Conservation (phyloP, 2,329 filamentous ascomycete genomes). For the Tricladium varicosporioides region DNA sequence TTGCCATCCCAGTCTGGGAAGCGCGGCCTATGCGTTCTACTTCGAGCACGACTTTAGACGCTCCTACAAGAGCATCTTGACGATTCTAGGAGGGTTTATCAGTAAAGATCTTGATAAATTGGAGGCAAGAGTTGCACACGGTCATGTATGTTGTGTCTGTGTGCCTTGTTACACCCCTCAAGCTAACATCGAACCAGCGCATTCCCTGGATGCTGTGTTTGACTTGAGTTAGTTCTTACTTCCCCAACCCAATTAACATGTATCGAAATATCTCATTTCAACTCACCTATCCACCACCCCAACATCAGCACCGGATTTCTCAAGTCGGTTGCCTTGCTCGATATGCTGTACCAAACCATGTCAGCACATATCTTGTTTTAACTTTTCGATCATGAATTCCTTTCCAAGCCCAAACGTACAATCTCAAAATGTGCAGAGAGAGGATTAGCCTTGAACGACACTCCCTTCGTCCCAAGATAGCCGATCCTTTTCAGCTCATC, state of each 20-base stretch:
- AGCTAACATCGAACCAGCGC: slow-evolving; percentile 66
- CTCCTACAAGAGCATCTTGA: slow-evolving; percentile 63
- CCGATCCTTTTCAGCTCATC: slow-evolving; percentile 66
- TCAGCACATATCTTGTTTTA: too few species aligned
- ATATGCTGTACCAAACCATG: slow-evolving; percentile 52
- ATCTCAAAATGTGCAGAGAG: slow-evolving; percentile 77
- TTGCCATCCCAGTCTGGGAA: slow-evolving; percentile 55
- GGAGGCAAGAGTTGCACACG: too few species aligned
- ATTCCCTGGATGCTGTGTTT: slow-evolving; percentile 60
- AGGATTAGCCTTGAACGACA: slow-evolving; percentile 55
- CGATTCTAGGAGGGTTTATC: slow-evolving; percentile 41
- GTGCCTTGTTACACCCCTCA: slow-evolving; percentile 41
- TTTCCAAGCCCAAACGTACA: not conserved
- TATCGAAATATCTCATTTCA: too few species aligned
- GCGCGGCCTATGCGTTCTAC: slow-evolving; percentile 58
- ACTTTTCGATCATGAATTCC: too few species aligned
- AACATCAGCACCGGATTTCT: slow-evolving; percentile 58
- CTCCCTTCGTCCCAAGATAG: slow-evolving; percentile 57
- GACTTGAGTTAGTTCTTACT: not conserved
- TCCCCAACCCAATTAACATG: too few species aligned
- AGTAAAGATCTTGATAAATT: too few species aligned
- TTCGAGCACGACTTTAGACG: slow-evolving; percentile 62
- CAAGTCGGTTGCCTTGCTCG: slow-evolving; percentile 71
- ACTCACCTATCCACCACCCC: slow-evolving; percentile 60
- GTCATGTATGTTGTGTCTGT: slow-evolving; percentile 38